Evolutionary conservation across 2,329 filamentous ascomycete species (phyloP), one percentile per base, ranked within the genome.

Genomic region (Plenodomus biglobosus): DNA sequence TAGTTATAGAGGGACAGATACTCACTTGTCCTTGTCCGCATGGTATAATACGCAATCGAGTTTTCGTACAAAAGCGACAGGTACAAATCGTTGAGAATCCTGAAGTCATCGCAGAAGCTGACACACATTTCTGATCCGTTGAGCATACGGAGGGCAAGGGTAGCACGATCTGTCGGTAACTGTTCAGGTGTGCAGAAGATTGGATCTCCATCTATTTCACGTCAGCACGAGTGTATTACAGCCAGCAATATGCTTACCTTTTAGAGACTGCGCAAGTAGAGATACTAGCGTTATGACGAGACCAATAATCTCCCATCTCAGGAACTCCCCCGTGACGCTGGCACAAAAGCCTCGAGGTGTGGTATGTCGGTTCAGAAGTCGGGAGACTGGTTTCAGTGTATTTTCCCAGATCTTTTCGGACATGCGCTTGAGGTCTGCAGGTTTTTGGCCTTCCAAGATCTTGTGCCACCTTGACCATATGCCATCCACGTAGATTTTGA

Each of bases 291-390:
- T 68, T 3, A 74, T 58, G 1, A 76, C 60, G 7, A 73, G 64
- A 0, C 74, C 75, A 2, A 77, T 65, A 18, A 75, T 66, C 47
- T 77, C 75, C 75, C 75, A 77, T 51, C 75, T 59, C 5, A 76
- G 50, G 38, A 69, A 62, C 8, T 66, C 62, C 1, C 75, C 75
- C 15, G 74, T 74, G 1, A 67, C 68, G 5, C 62, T 62, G 15
- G 60, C 52, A 17, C 68, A 71, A 59, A 74, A 77, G 11, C 75
- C 68, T 11, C 55, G 58, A 13, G 73, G 62, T 5, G 69, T 69
- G 37, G 72, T 76, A 13, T 69, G 55, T 10, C 69, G 66, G 40
- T 70, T 64, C 1, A 74, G 52, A 4, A 62, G 27, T 8, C 40
- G 38, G 18, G 62, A 62, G 27, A 75, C 55, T 2, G 71, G 69